phyloP scores from a whole-genome alignment of 2,329 filamentous ascomycete genomes.

The Venturiaceae sp. region DNA sequence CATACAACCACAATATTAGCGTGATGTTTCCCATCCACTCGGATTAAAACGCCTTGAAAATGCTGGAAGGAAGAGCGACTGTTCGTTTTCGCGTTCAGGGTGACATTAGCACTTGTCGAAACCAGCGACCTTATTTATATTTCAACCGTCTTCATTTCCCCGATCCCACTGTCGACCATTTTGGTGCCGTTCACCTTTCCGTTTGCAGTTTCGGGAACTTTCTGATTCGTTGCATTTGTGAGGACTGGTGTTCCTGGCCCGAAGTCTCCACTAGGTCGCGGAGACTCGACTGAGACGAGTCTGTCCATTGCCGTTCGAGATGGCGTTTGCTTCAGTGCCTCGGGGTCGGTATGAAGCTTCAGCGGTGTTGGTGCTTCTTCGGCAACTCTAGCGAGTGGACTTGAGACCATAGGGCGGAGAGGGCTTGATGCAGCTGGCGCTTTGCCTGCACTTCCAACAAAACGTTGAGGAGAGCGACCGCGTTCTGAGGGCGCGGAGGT shows the following conservation, averaged over 20 bases:
- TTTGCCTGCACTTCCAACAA: constrained; percentile 31
- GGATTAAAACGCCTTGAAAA: neutral
- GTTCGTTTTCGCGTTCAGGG: neutral
- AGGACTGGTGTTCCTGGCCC: constrained; percentile 11
- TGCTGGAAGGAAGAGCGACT: neutral
- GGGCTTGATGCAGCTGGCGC: constrained; percentile 53
- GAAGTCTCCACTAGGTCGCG: constrained; percentile 27
- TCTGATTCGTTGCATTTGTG: constrained; percentile 9
- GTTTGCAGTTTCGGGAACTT: constrained; percentile 13
- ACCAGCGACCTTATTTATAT: constrained; percentile 18
- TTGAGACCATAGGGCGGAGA: constrained; percentile 54
- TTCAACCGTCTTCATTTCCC: constrained; percentile 37
- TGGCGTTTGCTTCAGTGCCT: constrained; percentile 14
- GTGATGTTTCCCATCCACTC: neutral
- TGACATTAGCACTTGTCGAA: neutral
- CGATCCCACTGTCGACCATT: neutral
- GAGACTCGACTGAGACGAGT: constrained; percentile 32
- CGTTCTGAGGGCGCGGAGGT: constrained; percentile 47
- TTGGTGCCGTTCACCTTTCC: neutral
- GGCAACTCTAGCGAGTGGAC: constrained; percentile 63
- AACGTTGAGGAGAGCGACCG: constrained; percentile 62
- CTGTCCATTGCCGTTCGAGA: constrained; percentile 19
- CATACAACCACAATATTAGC: neutral
- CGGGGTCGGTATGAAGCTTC: constrained; percentile 24
- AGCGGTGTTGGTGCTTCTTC: constrained; percentile 48